Evolutionary conservation across 352 stramenopile species (phyloP).

Genomic region (Discostella stelligera): DNA sequence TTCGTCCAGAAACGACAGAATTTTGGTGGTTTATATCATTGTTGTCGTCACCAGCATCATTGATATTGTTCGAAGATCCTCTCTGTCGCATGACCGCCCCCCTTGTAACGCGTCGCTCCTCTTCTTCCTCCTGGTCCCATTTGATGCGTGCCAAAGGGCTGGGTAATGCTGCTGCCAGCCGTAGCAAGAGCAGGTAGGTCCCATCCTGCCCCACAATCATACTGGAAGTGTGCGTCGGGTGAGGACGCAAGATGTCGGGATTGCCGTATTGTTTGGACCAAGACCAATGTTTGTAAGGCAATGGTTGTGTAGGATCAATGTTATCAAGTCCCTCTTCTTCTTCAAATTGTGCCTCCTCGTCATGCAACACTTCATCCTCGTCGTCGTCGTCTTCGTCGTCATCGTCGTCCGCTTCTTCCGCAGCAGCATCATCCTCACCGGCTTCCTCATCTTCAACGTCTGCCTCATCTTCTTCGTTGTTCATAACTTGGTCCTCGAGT

Average conservation of each 20-base stretch:
- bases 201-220: slow-evolving; percentile 53
- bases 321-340: slow-evolving; percentile 23
- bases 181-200: slow-evolving; percentile 37
- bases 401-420: slow-evolving; percentile 16
- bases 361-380: slow-evolving; percentile 1
- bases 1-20: neutral
- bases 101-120: slow-evolving; percentile 34
- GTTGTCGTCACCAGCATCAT: slow-evolving; percentile 4
- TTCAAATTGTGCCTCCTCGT: slow-evolving; percentile 21
- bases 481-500: neutral
- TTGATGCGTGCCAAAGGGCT: slow-evolving; percentile 46
- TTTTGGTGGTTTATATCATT: slow-evolving; percentile 5
- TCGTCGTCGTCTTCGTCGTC: slow-evolving; percentile 13
- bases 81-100: slow-evolving; percentile 17
- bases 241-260: slow-evolving; percentile 40
- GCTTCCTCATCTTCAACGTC: slow-evolving; percentile 10
- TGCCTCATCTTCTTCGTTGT: slow-evolving; percentile 19
- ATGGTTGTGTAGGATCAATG: slow-evolving; percentile 29
- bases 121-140: slow-evolving; percentile 49
- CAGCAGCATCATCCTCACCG: slow-evolving; percentile 12
- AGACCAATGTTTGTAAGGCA: slow-evolving; percentile 49
- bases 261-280: slow-evolving; percentile 50
- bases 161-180: slow-evolving; percentile 40
- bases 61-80: neutral
- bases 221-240: slow-evolving; percentile 40